Base-by-base conservation (phyloP, 2,329 filamentous ascomycete species). In the Colletotrichum noveboracense region DNA sequence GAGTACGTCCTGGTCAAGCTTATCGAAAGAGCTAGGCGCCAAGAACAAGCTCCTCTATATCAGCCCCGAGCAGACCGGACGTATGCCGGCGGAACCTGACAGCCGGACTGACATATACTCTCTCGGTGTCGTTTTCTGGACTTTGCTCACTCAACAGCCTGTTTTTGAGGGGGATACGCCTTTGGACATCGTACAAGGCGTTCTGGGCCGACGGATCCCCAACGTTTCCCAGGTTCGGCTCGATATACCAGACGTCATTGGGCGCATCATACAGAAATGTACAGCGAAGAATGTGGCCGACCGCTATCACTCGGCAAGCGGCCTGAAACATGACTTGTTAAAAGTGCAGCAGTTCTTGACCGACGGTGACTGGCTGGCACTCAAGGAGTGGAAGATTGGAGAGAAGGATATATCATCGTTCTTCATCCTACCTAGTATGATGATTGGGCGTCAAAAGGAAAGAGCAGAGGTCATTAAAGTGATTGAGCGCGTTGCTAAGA, bases 31-130 rank as follows among this genome's bases (percentile, higher is more conserved):
- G 82, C 86, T 96, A 9, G 96, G 96, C 3, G 95, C 96, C 55
- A 96, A 95, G 85, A 93, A 96, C 81, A 98, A 98, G 84, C 88
- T 98, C 24, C 92, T 96, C 67, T 98, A 95, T 82, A 97, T 98
- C 82, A 96, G 96, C 62, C 96, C 96, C 0, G 96, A 98, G 82
- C 96, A 98, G 86, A 98, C 96, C 4, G 96, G 96, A 16, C 93
- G 96, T 24, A 94, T 98, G 90, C 95, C 96, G 4, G 95, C 95
- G 5, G 96, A 98, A 83, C 96, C 96, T 2, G 96, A 98, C 84
- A 95, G 91, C 58, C 91, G 96, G 55, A 98, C 96, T 18, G 96
- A 98, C 83, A 97, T 98, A 36, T 98, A 98, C 86, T 96, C 95
- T 1, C 87, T 98, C 1, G 96, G 96, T 6, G 93, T 98, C 52